Base-by-base conservation (phyloP, 1,284 basidiomycete genomes). In the Golubevia pallescens region DNA sequence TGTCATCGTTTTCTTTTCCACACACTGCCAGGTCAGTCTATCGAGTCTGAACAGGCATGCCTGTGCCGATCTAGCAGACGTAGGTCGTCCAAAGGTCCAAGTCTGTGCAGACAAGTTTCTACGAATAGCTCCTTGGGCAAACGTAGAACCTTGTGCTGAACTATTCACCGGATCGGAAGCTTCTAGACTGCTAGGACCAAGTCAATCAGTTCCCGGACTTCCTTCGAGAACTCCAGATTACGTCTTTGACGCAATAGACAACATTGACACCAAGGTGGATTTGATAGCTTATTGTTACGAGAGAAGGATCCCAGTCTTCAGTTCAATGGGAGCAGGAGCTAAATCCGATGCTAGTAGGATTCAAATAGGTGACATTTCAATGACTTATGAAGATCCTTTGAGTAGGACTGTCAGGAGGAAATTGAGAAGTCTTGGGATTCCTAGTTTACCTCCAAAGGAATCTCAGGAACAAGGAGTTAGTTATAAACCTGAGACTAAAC, bases 281-380 rank as follows among this genome's bases (percentile, higher is more conserved):
- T 69, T 85, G n/a, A 61, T 85, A 51, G 68, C 66, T 51, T 85
- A 77, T 70, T 83, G 81, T 62, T 75, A 77, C 48, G 62, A 71
- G 58, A 66, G 77, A 63, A 62, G 73, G 48, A 77, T 85, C 68
- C 72, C 72, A 51, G 78, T 81, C 64, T 97, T 99, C 86, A 93
- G 95, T 0, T 94, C 94, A 19, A 97, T 99, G 94, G 97, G 97
- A 54, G 94, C 96, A 0, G 92, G 95, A n/a, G 93, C 95, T 5
- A 99, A 99, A 87, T 90, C 89, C 68, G 97, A 99, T 85, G 95
- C 97, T 0, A 97, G 95, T 3, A 90, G 95, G 34, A 90, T 99
- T 24, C 96, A 98, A 86, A 97, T 99, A 67, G 88, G 92, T 66
- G 96, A 98, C 86, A 94, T 99, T 73, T 94, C 94, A 1, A 89